Evolutionary conservation across 495 filamentous ascomycete genomes (phyloP), one percentile per base, ranked within the genome.

Genomic region (Talaromyces ruber): DNA sequence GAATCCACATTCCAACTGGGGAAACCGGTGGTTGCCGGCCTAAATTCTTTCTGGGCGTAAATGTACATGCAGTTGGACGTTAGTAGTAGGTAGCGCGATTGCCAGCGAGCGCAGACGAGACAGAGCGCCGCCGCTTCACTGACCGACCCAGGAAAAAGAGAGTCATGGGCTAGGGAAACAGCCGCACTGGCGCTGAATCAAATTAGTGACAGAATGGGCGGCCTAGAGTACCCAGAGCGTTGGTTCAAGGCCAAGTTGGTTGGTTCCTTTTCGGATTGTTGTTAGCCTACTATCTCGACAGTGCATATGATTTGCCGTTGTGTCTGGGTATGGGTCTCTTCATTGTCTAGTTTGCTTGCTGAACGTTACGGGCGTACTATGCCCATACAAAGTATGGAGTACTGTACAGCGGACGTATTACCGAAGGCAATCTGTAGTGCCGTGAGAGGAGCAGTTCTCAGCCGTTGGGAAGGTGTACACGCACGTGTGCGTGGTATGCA

Each of bases 181-280:
- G 51, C 51, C 51, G 51, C 51, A 54, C 24, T 54, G 51, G 51
- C 26, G 51, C 26, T 54, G 51, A 54, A 54, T 47, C 43, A 47
- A 47, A 47, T 47, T 47, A 47, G 43, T 47, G 43, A 47, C 43
- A 54, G 51, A 26, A 24, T 26, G 22, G 51, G 51, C 14, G 51
- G 21, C 51, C 51, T 54, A 54, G 51, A 54, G 22, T 54, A 28
- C 51, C 50, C 51, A 54, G 51, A 54, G 51, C 51, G 51, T 54
- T 54, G 51, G 51, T 54, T 54, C 22, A 14, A 54, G 26, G 51
- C 24, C 51, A n/a, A 9, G 21, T 54, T 54, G 51, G 51, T 54
- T 54, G 51, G 22, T 54, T 21, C 26, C 16, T 18, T 54, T 25
- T 8, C 12, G 24, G n/a, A 25, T 54, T 54, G 9, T 28, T 25